These are phyloP conservation scores for Pythium brassicae DNA, from an alignment of 352 stramenopile species.

Conservation along the genomic window DNA sequence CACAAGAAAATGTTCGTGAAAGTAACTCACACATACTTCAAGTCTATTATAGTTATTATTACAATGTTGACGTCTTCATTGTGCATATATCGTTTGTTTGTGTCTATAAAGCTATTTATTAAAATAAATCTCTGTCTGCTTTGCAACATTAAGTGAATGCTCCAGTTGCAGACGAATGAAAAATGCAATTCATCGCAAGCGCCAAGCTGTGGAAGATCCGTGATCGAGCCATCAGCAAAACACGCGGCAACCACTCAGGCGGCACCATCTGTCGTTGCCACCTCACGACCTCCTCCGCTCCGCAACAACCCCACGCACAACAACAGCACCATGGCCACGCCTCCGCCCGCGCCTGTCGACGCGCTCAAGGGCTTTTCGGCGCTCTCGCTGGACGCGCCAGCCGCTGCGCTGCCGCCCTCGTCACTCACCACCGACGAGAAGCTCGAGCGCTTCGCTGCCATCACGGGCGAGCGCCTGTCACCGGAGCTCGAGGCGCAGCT, in stretches of 20 bases:
- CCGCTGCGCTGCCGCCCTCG: conserved; percentile 21
- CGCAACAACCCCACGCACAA: too few species aligned
- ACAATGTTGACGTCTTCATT: too few species aligned
- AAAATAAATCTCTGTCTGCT: too few species aligned
- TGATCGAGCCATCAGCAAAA: conserved; percentile 2
- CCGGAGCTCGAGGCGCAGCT: conserved; percentile 65
- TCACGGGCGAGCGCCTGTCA: conserved; percentile 42
- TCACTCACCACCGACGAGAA: conserved; percentile 59
- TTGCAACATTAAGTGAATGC: too few species aligned
- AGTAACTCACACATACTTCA: too few species aligned
- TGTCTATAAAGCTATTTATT: too few species aligned
- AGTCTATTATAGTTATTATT: too few species aligned
- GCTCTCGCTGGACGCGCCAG: conserved; percentile 29
- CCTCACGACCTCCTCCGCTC: too few species aligned
- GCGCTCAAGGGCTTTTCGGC: conserved; percentile 51
- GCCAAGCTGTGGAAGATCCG: neutral
- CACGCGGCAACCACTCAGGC: neutral
- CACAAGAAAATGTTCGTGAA: conserved; percentile 7
- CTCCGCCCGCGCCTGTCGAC: conserved; percentile 31
- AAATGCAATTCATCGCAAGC: too few species aligned
- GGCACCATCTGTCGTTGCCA: neutral
- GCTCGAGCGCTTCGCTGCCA: conserved; percentile 48
- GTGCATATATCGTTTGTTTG: too few species aligned
- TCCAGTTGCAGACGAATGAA: too few species aligned
- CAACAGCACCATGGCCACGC: conserved; percentile 21